Base-by-base conservation (phyloP, 345 rosid genomes). In the Sonneratia caseolaris region DNA sequence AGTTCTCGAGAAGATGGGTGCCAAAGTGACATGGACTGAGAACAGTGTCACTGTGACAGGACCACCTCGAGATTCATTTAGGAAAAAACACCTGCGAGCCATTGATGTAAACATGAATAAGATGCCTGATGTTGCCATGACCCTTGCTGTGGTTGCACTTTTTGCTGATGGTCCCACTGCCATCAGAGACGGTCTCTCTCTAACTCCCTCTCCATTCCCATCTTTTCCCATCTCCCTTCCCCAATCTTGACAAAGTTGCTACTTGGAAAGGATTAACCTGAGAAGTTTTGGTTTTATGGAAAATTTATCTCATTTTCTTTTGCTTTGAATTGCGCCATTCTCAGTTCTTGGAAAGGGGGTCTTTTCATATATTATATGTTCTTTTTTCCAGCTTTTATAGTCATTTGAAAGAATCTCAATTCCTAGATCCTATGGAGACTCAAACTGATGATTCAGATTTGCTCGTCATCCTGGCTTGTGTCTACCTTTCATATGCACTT, bases 41-140 rank as follows among this genome's bases (percentile, higher is more conserved):
- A 92, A 85, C 82, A 90, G 96, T 74, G 98, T 95, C 69, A 89
- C 99, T 0, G 94, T 92, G 65, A 83, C 89, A 9, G 99, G 99
- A 66, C 98, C 96, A 66, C 87, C 91, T 12, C 82, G 94, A 68
- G 86, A 82, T 78, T 82, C 91, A 73, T 88, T 75, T 51, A 85
- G 92, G 68, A 84, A 84, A 81, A 92, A 88, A 70, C 94, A 89
- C 79, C 80, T 95, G 74, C 76, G 68, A 0, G 93, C 91, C 66
- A 75, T 95, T 74, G 99, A 92, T 69, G 94, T 95, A 59, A 87
- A 95, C 88, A 92, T 92, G 99, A 92, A 95, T 89, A 95, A 95
- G 87, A 95, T 95, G 98, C 98, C 98, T 38, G 98, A 95, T 72
- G 99, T 90, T 72, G 98, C 98, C 68, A 90, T 91, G 97, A 96